phyloP scores from a whole-genome alignment of 1,139 yeast genomes.

The Geotrichum europaeum region DNA sequence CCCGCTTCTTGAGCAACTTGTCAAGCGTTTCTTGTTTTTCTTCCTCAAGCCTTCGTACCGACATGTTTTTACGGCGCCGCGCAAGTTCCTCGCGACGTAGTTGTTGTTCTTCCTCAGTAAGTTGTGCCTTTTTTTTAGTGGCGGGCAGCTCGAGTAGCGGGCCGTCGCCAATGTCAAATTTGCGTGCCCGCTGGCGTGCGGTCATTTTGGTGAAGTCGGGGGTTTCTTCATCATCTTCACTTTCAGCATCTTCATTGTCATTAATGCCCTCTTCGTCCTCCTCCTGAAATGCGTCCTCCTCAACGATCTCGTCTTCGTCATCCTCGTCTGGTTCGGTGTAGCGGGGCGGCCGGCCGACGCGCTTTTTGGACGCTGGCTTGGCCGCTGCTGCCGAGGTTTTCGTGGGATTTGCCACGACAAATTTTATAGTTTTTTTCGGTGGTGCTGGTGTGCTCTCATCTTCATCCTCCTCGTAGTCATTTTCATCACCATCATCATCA shows the following conservation, averaged over 20 bases:
- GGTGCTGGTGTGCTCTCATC: constrained; percentile 16
- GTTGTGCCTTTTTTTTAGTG: constrained; percentile 40
- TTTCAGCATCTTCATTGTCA: constrained; percentile 23
- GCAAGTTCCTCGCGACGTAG: constrained; percentile 82
- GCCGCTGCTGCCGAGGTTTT: constrained; percentile 1
- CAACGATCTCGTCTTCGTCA: constrained; percentile 18
- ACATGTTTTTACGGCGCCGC: constrained; percentile 78
- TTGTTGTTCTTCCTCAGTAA: constrained; percentile 81
- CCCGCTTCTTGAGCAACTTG: constrained; percentile 76
- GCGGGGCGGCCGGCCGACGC: constrained; percentile 6
- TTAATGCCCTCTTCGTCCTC: constrained; percentile 23
- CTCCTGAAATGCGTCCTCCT: constrained; percentile 20
- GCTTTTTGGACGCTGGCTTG: constrained; percentile 8
- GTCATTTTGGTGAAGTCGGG: constrained; percentile 35
- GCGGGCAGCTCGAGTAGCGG: constrained; percentile 28
- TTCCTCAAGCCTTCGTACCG: constrained; percentile 78
- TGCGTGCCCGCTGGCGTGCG: constrained; percentile 39
- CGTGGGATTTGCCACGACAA: constrained; percentile 10
- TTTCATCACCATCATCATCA: constrained; percentile 19
- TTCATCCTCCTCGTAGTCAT: constrained; percentile 19
- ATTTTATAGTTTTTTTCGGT: constrained; percentile 12
- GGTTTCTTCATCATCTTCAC: constrained; percentile 25
- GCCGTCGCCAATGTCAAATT: constrained; percentile 27
- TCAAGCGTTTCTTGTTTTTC: constrained; percentile 89
- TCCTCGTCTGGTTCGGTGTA: constrained; percentile 11